A percentile compares a stretch with the other conserved stretches of the same genome.
phyloP scores from a whole-genome alignment of 441 rosid genomes.

The Brassica hybrid region DNA sequence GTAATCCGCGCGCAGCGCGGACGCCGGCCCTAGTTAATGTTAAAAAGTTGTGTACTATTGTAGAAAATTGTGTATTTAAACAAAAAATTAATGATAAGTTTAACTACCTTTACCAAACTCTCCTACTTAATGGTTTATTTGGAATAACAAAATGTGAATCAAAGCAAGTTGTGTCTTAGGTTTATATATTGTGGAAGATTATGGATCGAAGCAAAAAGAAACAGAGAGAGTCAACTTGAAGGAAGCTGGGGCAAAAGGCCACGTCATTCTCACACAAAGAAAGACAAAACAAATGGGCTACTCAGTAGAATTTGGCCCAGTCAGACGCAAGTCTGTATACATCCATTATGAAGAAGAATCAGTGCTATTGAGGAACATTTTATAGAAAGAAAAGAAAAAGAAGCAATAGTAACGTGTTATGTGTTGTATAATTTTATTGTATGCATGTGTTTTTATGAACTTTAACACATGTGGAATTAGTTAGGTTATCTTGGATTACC shows the following conservation, averaged over 20 bases:
- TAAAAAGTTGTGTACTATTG: background rate
- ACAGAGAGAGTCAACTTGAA: background rate
- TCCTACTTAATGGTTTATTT: background rate
- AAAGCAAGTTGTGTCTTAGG: background rate
- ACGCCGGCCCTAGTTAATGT: too few species aligned
- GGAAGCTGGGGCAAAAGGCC: background rate
- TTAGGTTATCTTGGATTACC: background rate
- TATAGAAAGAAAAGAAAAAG: too few species aligned
- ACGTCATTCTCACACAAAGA: background rate
- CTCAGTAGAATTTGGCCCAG: conserved; percentile 1
- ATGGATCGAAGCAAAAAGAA: background rate
- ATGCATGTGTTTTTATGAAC: background rate
- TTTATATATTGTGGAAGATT: background rate
- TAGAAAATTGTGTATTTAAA: background rate
- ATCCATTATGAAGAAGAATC: background rate
- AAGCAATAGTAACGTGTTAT: too few species aligned
- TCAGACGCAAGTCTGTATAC: background rate
- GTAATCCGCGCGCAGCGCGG: too few species aligned
- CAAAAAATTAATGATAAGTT: background rate
- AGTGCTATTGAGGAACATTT: too few species aligned
- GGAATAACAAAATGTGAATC: background rate
- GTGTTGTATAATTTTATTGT: background rate
- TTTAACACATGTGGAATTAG: background rate
- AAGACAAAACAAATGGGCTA: background rate
- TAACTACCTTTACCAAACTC: background rate